A percentile compares a stretch with the other conserved stretches of the same genome.
phyloP scores from a whole-genome alignment of 176 grass and related monocot genomes.

The Calamus simplicifolius region DNA sequence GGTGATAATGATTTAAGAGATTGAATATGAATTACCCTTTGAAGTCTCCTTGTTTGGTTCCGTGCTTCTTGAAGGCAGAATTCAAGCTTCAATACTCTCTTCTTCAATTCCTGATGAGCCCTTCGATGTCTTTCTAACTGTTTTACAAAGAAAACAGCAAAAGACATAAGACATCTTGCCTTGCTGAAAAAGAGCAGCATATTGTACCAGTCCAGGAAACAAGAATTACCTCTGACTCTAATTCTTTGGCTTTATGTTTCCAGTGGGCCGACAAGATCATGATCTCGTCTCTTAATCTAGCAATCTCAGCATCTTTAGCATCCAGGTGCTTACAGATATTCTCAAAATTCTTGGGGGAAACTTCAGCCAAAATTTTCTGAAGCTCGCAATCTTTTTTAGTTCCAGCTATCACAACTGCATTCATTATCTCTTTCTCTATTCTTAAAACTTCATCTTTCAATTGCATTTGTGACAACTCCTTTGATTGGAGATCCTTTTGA shows the following conservation, averaged over 20 bases:
- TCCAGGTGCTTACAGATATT: constrained; percentile 66
- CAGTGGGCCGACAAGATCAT: constrained; percentile 75
- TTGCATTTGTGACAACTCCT: constrained; percentile 63
- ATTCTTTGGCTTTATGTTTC: constrained; percentile 73
- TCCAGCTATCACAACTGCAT: constrained; percentile 50
- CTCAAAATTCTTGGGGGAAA: constrained; percentile 72
- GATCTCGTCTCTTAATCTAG: constrained; percentile 81
- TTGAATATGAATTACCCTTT: constrained; percentile 39
- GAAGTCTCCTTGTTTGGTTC: constrained; percentile 75
- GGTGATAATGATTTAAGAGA: no score
- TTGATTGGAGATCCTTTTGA: constrained; percentile 53
- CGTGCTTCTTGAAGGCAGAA: constrained; percentile 94
- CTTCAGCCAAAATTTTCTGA: constrained; percentile 60
- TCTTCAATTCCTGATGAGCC: constrained; percentile 77
- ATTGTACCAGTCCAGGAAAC: neutral
- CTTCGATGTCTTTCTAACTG: constrained; percentile 80
- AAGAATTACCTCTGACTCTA: constrained; percentile 53
- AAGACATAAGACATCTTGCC: neutral
- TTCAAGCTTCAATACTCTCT: constrained; percentile 84
- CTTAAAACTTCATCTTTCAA: constrained; percentile 59
- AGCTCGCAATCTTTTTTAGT: constrained; percentile 50
- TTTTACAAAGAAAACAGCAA: neutral
- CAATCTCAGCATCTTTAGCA: constrained; percentile 70
- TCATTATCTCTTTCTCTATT: constrained; percentile 63
- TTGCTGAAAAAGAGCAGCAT: no score